Base-by-base conservation (phyloP, 2,329 filamentous ascomycete genomes). In the Salinomyces thailandicus region DNA sequence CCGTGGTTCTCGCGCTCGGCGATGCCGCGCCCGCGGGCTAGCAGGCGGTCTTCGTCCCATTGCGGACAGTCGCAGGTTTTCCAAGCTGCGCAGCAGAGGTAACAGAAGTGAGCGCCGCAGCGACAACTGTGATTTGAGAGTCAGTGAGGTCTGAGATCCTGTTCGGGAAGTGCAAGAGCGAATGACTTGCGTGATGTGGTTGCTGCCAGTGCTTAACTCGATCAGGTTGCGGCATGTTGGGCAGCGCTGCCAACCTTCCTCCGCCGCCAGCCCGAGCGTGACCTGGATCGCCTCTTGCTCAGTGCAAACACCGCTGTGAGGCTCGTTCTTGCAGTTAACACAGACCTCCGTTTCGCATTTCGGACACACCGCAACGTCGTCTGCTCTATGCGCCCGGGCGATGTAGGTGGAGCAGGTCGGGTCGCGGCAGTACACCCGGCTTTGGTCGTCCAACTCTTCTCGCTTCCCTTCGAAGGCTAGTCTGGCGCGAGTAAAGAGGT, bases 151-250 rank as follows among this genome's bases (percentile, higher is more conserved):
- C n/a, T n/a, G n/a, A n/a, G n/a, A n/a, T n/a, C n/a, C n/a, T n/a
- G n/a, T n/a, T n/a, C n/a, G n/a, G n/a, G n/a, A n/a, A n/a, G n/a
- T n/a, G n/a, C n/a, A n/a, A n/a, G n/a, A n/a, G n/a, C n/a, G n/a
- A n/a, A n/a, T n/a, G n/a, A 38, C 37, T 24, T 22, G 36, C 29
- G 38, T 40, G 19, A 77, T 77, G 35, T 77, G 73, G 33, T 70
- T 60, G 42, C 74, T 77, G 1, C 74, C 73, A 0, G 20, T 12
- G 0, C 48, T 18, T 0, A 73, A 52, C 51, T 75, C 71, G 12
- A 33, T 19, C 31, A 33, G 18, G 19, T 17, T 7, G 7, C 14
- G 18, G 31, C 31, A 33, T 6, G 11, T 14, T 11, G 14, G 31
- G 31, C 31, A 33, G 6, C 17, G 14, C 11, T 15, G 31, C 31